A percentile compares a stretch with the other conserved stretches of the same genome.
These are phyloP conservation scores for Senecio squalidus DNA, from an alignment of 140 eudicot species.

Conservation along the genomic window DNA sequence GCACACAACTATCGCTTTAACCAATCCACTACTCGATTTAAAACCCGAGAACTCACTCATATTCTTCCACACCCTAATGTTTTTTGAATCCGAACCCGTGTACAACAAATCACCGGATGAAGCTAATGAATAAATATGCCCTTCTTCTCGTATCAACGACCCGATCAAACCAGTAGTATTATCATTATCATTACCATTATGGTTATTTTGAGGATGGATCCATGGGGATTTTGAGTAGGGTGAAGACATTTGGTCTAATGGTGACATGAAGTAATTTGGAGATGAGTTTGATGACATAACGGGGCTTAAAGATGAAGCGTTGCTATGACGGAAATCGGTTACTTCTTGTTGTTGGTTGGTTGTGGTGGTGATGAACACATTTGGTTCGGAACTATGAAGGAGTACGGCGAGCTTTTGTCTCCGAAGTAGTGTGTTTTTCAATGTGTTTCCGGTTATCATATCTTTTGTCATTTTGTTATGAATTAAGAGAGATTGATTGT, in stretches of 20 bases:
- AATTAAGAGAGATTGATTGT: neutral
- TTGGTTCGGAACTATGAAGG: conserved; percentile 35
- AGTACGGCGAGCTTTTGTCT: conserved; percentile 39
- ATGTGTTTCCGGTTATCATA: neutral
- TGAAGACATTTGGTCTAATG: conserved; percentile 31
- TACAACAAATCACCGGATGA: conserved; percentile 46
- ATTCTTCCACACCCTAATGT: conserved; percentile 69
- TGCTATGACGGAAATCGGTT: conserved; percentile 30
- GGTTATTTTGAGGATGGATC: conserved; percentile 7
- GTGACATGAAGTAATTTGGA: conserved; percentile 34
- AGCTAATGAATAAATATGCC: conserved; percentile 72
- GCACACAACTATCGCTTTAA: conserved; percentile 57
- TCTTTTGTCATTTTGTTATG: neutral
- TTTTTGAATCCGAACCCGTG: conserved; percentile 74
- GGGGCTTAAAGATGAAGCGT: conserved; percentile 36
- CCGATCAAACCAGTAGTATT: conserved; percentile 40
- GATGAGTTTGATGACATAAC: conserved; percentile 18
- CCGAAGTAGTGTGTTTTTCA: conserved; percentile 23
- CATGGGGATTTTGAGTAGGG: conserved; percentile 52
- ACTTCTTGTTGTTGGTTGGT: conserved; percentile 8
- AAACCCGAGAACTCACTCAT: conserved; percentile 60
- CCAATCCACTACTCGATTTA: conserved; percentile 76
- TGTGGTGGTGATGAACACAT: conserved; percentile 15
- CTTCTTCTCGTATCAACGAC: conserved; percentile 60
- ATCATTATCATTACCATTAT: neutral